Conservation (phyloP, 129 eudicot genomes). For the Solidago caesia region DNA sequence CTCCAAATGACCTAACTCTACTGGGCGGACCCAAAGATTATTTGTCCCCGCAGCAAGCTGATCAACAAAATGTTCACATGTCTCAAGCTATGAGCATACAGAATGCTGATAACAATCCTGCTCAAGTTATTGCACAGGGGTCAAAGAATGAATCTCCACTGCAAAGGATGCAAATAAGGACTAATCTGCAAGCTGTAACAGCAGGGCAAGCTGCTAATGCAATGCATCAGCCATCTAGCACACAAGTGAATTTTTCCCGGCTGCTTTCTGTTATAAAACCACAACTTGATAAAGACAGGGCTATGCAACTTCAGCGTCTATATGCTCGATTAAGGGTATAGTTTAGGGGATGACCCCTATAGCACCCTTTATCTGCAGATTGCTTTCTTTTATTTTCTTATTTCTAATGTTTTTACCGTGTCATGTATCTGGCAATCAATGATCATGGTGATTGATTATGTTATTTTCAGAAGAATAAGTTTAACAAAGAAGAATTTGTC, state of each 20-base stretch:
- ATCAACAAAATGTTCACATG: conserved; percentile 36
- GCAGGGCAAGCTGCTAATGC: conserved; percentile 42
- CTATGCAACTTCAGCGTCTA: conserved; percentile 67
- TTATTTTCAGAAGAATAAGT: conserved; percentile 58
- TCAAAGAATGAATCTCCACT: conserved; percentile 35
- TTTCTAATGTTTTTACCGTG: background rate
- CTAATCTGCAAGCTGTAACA: conserved; percentile 45
- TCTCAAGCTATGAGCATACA: conserved; percentile 45
- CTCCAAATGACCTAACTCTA: conserved; percentile 30
- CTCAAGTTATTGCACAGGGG: conserved; percentile 35
- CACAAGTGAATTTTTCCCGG: conserved; percentile 69
- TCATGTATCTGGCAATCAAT: background rate
- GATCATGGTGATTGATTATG: conserved; percentile 6
- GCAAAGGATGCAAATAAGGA: conserved; percentile 41
- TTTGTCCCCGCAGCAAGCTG: conserved; percentile 19
- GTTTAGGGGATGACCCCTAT: background rate
- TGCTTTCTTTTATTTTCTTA: background rate
- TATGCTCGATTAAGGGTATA: conserved; percentile 57
- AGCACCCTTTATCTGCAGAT: background rate
- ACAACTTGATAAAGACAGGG: conserved; percentile 79
- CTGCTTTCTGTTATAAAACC: conserved; percentile 70
- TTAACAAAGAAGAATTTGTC: conserved; percentile 66
- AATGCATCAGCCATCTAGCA: conserved; percentile 32
- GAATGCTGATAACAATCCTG: conserved; percentile 35
- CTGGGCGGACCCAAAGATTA: conserved; percentile 21